Percentiles rank a stretch among this genome's conserved stretches.
Evolutionary conservation across 257 asterid genomes (phyloP).

Genomic region (Capsicum rhomboideum): DNA sequence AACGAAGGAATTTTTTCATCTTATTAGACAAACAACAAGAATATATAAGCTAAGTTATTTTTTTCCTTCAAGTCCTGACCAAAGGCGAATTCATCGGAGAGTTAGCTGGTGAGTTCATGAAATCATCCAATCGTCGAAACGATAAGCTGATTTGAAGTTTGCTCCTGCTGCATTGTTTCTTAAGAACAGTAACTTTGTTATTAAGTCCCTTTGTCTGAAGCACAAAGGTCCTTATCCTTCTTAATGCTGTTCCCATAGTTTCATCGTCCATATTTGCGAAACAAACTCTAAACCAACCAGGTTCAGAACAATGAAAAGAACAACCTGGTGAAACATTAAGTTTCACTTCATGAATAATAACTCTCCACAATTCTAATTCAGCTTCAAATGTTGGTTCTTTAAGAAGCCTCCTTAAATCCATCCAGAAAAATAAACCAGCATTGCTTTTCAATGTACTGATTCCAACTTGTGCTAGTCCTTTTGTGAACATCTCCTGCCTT

Average conservation of each 20-base stretch:
- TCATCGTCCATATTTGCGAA: slow-evolving; percentile 81
- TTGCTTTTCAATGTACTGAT: slow-evolving; percentile 43
- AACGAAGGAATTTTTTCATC: not conserved
- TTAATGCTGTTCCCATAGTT: slow-evolving; percentile 34
- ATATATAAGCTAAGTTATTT: not conserved
- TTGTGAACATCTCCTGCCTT: slow-evolving; percentile 32
- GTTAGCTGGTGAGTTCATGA: slow-evolving; percentile 51
- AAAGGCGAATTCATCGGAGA: slow-evolving; percentile 84
- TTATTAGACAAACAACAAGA: not conserved
- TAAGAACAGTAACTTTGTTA: not conserved
- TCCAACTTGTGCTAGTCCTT: slow-evolving; percentile 47
- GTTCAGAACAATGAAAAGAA: slow-evolving; percentile 69
- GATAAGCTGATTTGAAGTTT: slow-evolving; percentile 71
- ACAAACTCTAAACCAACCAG: slow-evolving; percentile 89
- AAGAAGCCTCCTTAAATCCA: slow-evolving; percentile 52
- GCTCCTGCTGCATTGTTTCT: slow-evolving; percentile 40
- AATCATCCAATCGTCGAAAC: slow-evolving; percentile 50
- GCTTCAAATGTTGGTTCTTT: slow-evolving; percentile 43
- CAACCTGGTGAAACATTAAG: slow-evolving; percentile 77
- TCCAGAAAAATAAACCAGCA: slow-evolving; percentile 66
- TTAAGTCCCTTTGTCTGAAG: slow-evolving; percentile 18
- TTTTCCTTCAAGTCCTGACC: slow-evolving; percentile 31
- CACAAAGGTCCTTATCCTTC: slow-evolving; percentile 49
- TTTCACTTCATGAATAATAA: slow-evolving; percentile 53
- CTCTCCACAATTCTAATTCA: slow-evolving; percentile 55